Conservation (phyloP, 495 filamentous ascomycete species). For the Patellaria atrata region DNA sequence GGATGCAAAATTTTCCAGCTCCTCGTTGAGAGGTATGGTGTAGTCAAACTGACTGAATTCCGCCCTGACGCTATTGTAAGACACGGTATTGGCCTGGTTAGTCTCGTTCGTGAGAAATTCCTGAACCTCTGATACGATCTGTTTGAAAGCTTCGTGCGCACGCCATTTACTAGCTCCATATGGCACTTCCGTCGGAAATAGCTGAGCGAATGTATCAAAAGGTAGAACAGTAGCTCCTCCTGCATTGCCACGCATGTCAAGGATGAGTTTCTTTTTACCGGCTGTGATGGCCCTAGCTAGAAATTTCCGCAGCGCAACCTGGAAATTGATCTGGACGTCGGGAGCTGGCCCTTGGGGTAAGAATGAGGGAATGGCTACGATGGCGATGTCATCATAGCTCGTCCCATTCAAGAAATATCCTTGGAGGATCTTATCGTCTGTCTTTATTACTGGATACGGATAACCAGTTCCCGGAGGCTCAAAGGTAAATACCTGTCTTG, state of each 20-base stretch:
- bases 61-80: background rate
- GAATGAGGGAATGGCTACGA: conserved; percentile 18
- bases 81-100: no score
- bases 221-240: conserved; percentile 14
- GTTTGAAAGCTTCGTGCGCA: conserved; percentile 11
- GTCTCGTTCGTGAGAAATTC: conserved; percentile 3
- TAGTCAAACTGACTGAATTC: conserved; percentile 9
- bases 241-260: conserved; percentile 17
- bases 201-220: conserved; percentile 20
- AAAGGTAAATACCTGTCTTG: background rate
- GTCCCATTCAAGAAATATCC: conserved; percentile 17
- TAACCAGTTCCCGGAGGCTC: conserved; percentile 8
- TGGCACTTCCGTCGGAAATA: conserved; percentile 13
- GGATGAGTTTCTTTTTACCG: conserved; percentile 16
- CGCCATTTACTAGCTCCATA: conserved; percentile 15
- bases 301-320: conserved; percentile 12
- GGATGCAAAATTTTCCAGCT: background rate
- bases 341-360: conserved; percentile 5
- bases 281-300: conserved; percentile 6
- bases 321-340: conserved; percentile 9
- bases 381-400: conserved; percentile 19
- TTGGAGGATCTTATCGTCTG: conserved; percentile 9
- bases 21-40: conserved; percentile 4
- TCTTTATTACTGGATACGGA: conserved; percentile 10
- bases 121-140: conserved; percentile 5